Conservation (phyloP, 2,329 filamentous ascomycete genomes). For the Paecilomyces sp. region DNA sequence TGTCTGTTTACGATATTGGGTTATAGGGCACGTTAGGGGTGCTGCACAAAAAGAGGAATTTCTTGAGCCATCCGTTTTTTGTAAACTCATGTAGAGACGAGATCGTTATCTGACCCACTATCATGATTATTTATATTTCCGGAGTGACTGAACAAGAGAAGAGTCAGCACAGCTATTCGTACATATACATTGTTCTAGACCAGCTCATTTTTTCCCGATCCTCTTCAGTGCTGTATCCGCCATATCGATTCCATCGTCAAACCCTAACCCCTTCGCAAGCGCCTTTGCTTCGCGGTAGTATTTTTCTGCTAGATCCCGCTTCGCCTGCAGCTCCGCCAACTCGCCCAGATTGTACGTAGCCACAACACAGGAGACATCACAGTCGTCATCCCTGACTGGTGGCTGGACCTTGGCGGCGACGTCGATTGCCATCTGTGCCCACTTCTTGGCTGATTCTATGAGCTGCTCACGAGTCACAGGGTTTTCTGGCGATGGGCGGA, state of each 20-base stretch:
- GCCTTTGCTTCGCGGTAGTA: constrained; percentile 63
- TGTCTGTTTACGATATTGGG: not conserved
- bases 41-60: not conserved
- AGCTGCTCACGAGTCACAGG: constrained; percentile 53
- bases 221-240: constrained; percentile 23
- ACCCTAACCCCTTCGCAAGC: constrained; percentile 43
- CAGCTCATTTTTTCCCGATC: constrained; percentile 12
- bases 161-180: not conserved
- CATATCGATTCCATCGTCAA: constrained; percentile 24
- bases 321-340: constrained; percentile 68
- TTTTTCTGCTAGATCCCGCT: constrained; percentile 56
- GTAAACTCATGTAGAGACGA: not conserved
- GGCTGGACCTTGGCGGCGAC: constrained; percentile 60
- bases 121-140: not conserved
- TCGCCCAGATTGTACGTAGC: constrained; percentile 83
- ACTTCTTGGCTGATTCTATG: constrained; percentile 63
- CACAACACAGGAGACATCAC: constrained; percentile 74
- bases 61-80: not conserved
- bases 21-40: not conserved
- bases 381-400: constrained; percentile 65
- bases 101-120: not conserved
- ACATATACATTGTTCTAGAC: not conserved
- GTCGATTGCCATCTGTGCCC: constrained; percentile 70
- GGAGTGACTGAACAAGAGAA: not conserved
- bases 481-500: constrained; percentile 25